phyloP scores from a whole-genome alignment of 352 stramenopile species.

The Globisporangium camurandrum region DNA sequence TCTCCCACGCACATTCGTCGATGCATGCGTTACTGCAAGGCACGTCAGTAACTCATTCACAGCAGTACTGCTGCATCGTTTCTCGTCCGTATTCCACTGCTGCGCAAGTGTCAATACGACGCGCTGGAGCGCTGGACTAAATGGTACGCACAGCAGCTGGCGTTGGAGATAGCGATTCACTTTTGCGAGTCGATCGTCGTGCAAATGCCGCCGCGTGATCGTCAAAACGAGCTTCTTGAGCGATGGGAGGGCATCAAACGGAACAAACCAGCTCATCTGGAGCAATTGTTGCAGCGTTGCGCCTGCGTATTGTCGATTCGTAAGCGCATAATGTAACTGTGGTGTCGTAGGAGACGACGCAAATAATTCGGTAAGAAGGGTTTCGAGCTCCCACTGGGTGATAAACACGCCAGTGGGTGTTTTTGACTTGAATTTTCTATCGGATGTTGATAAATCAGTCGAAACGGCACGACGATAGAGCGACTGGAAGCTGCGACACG shows the following conservation, averaged over 20 bases:
- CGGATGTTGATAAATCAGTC: too few relatives aligned
- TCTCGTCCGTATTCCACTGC: too few relatives aligned
- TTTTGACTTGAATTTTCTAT: too few relatives aligned
- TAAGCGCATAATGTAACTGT: conserved; percentile 5
- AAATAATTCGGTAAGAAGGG: conserved; percentile 32
- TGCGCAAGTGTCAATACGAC: too few relatives aligned
- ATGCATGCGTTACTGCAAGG: too few relatives aligned
- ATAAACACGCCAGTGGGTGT: conserved; percentile 29
- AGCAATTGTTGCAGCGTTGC: conserved; percentile 23
- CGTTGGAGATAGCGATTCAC: conserved; percentile 41
- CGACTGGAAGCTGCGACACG: conserved; percentile 27
- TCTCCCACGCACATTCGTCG: too few relatives aligned
- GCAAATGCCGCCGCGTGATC: conserved; percentile 45
- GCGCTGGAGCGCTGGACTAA: conserved; percentile 30
- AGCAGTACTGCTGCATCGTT: too few relatives aligned
- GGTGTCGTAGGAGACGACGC: not conserved
- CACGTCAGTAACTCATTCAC: too few relatives aligned
- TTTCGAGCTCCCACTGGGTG: conserved; percentile 50
- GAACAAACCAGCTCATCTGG: conserved; percentile 57
- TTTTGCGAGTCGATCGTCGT: conserved; percentile 38
- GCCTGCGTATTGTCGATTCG: conserved; percentile 10
- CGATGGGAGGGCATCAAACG: conserved; percentile 37
- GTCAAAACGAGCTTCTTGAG: conserved; percentile 43
- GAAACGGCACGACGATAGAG: conserved; percentile 20
- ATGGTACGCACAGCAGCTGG: conserved; percentile 35